These are phyloP conservation scores for Hordeum marinum DNA, from an alignment of 176 grass and related monocot genomes.

Conservation along the genomic window DNA sequence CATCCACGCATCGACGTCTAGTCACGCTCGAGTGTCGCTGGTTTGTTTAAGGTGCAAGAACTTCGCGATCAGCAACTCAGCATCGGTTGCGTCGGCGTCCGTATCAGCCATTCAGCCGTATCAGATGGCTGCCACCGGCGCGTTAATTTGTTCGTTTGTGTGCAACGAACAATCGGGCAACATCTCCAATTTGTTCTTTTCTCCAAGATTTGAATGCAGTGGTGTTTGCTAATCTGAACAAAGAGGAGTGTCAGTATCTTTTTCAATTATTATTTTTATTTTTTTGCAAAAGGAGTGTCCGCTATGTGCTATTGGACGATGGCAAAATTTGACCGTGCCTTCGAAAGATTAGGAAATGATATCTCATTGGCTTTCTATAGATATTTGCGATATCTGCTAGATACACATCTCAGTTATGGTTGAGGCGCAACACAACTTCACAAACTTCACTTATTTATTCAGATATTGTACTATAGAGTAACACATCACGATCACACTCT, in stretches of 20 bases:
- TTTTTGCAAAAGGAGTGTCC: not conserved
- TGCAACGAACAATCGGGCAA: not conserved
- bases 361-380: not conserved
- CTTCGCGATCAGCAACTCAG: not conserved
- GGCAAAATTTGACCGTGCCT: not conserved
- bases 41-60: not conserved
- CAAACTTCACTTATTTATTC: not conserved
- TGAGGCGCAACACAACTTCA: not conserved
- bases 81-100: not conserved
- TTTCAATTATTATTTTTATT: no score
- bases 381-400: not conserved
- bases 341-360: not conserved
- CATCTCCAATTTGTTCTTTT: not conserved
- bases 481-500: not conserved
- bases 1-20: not conserved
- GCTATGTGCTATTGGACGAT: not conserved
- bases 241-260: no score
- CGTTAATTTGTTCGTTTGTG: not conserved
- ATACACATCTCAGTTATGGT: not conserved
- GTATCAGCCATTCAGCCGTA: conserved; percentile 4
- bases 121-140: not conserved
- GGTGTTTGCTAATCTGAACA: no score
- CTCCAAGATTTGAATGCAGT: no score
- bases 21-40: not conserved
- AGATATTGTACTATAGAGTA: not conserved